Percentiles rank a stretch among this genome's conserved stretches.
These are phyloP conservation scores for Odontarrhena argentea DNA, from an alignment of 345 rosid species.

Conservation along the genomic window DNA sequence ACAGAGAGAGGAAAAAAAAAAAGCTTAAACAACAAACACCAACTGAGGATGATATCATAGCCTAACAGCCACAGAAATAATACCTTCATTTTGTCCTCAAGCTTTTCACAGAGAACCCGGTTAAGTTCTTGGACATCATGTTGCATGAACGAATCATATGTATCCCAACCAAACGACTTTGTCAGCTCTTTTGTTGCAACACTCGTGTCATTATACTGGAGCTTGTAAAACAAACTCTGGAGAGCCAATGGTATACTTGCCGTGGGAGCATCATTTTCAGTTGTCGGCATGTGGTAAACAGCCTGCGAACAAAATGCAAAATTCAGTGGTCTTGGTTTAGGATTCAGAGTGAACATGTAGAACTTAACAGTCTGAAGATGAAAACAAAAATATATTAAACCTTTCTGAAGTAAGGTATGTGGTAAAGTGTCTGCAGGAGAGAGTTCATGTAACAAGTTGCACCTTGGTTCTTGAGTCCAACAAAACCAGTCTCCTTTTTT, in stretches of 20 bases:
- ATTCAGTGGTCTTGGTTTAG: constrained; percentile 24
- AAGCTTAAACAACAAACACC: constrained; percentile 1
- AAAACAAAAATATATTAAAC: constrained; percentile 41
- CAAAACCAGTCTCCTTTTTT: constrained; percentile 94
- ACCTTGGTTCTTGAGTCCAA: constrained; percentile 98
- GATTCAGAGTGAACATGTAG: constrained; percentile 3
- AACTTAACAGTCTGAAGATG: constrained; percentile 13
- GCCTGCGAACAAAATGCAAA: constrained; percentile 56
- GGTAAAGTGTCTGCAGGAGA: constrained; percentile 86
- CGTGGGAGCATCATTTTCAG: constrained; percentile 87
- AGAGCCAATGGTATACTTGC: constrained; percentile 96
- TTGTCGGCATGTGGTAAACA: constrained; percentile 98
- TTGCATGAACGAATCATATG: constrained; percentile 97
- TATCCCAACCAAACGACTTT: constrained; percentile 97
- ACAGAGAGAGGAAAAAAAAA: constrained; percentile 15
- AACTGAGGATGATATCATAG: constrained; percentile 27
- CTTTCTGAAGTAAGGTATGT: constrained; percentile 97
- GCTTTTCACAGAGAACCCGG: constrained; percentile 91
- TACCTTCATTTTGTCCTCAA: constrained; percentile 99
- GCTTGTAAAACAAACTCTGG: constrained; percentile 97
- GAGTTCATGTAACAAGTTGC: constrained; percentile 99
- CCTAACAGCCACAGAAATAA: constrained; percentile 4
- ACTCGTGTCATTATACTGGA: constrained; percentile 88
- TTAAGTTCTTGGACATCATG: constrained; percentile 99
- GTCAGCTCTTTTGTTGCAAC: constrained; percentile 97